Conservation (phyloP, 225 moss, liverwort and hornwort genomes). For the Pseudisothecium myosuroides region DNA sequence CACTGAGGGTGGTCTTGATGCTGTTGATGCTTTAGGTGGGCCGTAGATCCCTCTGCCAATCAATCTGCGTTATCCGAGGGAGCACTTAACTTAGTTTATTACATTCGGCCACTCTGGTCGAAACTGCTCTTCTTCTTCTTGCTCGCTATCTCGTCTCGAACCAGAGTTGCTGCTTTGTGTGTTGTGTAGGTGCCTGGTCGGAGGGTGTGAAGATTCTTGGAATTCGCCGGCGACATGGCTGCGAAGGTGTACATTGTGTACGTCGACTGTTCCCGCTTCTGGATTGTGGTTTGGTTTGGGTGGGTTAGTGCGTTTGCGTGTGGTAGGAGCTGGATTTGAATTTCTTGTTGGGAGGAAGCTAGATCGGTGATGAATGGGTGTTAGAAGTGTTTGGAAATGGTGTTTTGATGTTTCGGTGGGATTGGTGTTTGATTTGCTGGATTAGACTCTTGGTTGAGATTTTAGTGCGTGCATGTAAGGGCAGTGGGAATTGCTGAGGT, state of each 20-base stretch:
- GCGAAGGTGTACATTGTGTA: conserved; percentile 37
- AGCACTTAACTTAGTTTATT: not conserved
- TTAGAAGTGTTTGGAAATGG: too few species aligned
- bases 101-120: not conserved
- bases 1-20: too few species aligned
- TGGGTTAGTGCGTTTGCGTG: not conserved
- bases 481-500: not conserved
- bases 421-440: not conserved
- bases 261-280: not conserved
- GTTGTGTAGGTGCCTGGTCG: not conserved
- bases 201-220: not conserved
- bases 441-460: not conserved
- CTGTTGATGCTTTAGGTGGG: not conserved
- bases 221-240: not conserved
- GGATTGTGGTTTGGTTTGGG: not conserved
- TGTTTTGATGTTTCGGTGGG: not conserved
- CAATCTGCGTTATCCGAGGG: not conserved
- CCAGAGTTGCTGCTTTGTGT: too few species aligned
- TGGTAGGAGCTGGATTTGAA: not conserved
- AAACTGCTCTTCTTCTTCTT: not conserved
- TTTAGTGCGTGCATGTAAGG: not conserved
- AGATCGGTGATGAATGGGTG: not conserved
- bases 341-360: not conserved
- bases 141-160: not conserved
- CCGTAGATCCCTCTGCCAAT: not conserved